Evolutionary conservation across 2,329 filamentous ascomycete genomes (phyloP).

Genomic region (Cordyceps cateniannulata): DNA sequence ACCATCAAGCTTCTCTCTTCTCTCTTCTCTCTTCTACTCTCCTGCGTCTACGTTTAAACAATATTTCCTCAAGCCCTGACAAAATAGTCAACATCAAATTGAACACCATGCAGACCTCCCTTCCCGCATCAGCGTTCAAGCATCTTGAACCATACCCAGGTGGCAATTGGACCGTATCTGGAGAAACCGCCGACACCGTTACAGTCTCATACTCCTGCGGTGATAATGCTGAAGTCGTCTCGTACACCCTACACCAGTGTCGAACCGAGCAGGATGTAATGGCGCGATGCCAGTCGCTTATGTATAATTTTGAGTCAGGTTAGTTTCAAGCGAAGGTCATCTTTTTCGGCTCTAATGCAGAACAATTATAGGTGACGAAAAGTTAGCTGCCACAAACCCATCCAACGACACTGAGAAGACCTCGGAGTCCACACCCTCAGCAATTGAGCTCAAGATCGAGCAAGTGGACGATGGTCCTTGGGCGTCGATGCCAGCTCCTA

Average conservation of each 20-base stretch:
- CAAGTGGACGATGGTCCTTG: background rate
- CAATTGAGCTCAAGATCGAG: background rate
- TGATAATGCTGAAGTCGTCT: background rate
- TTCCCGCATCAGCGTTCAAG: constrained; percentile 3
- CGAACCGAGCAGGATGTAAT: background rate
- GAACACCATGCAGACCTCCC: background rate
- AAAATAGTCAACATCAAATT: background rate
- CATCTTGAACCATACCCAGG: constrained; percentile 8
- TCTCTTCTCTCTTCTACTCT: background rate
- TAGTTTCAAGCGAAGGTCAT: background rate
- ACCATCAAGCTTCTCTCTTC: background rate
- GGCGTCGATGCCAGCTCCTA: background rate
- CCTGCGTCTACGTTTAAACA: background rate
- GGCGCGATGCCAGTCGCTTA: background rate
- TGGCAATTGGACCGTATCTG: background rate
- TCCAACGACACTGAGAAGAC: background rate
- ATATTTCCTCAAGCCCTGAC: background rate
- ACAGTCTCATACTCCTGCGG: background rate
- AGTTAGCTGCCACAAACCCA: background rate
- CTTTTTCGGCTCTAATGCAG: background rate
- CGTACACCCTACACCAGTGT: background rate
- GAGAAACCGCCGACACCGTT: background rate
- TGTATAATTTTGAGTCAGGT: background rate
- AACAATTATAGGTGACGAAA: background rate
- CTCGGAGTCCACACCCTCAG: background rate